These are phyloP conservation scores for Mantamonas sphyraenae DNA, from an alignment of 78 protist species.

Conservation along the genomic window DNA sequence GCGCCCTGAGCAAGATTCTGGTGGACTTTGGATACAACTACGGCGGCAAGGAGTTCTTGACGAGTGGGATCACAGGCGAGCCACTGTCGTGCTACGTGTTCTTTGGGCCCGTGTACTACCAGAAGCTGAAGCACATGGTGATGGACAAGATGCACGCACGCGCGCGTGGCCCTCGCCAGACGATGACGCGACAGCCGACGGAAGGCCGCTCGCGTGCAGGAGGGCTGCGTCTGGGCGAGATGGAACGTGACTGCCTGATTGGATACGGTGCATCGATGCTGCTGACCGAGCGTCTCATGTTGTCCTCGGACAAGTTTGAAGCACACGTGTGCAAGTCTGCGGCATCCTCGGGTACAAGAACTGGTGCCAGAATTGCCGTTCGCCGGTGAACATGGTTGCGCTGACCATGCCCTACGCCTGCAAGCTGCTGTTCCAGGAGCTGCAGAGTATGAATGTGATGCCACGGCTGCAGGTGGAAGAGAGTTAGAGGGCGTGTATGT, in stretches of 20 bases:
- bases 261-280: constrained; percentile 90
- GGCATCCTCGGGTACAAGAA: constrained; percentile 78
- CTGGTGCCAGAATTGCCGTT: constrained; percentile 91
- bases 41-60: constrained; percentile 92
- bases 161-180: constrained; percentile 87
- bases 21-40: constrained; percentile 85
- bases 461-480: constrained; percentile 48
- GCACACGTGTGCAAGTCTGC: constrained; percentile 71
- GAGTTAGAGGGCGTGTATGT: constrained; percentile 8
- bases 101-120: constrained; percentile 99
- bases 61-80: constrained; percentile 92
- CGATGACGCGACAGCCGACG: constrained; percentile 99
- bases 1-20: constrained; percentile 60
- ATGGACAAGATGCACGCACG: constrained; percentile 99
- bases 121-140: constrained; percentile 99
- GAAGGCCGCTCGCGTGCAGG: constrained; percentile 98
- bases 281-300: constrained; percentile 90
- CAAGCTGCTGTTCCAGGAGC: constrained; percentile 96
- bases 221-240: constrained; percentile 99
- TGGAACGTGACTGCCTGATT: constrained; percentile 96
- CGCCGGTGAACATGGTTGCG: constrained; percentile 35
- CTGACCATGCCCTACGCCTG: constrained; percentile 93
- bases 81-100: constrained; percentile 85
- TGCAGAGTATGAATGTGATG: constrained; percentile 79
- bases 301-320: constrained; percentile 75